Base-by-base conservation (phyloP, 257 asterid genomes). In the Nicotiana tomentosiformis region DNA sequence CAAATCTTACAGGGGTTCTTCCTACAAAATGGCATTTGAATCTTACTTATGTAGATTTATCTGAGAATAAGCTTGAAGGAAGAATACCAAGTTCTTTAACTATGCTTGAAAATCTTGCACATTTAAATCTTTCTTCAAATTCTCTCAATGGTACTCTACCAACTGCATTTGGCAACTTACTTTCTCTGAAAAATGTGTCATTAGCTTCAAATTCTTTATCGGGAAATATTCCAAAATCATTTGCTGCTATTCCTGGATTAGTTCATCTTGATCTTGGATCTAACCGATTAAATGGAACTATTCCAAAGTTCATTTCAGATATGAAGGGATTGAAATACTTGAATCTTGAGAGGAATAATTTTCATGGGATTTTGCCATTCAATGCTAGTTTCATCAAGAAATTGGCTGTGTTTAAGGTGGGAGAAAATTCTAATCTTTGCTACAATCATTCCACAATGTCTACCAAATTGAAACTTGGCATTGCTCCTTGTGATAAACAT, bases 341-440 rank as follows among this genome's bases (percentile, higher is more conserved):
- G 55, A 94, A 92, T 88, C 95, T 96, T 7, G 97, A 85, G 11
- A 89, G 89, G 74, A 96, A 96, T 84, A 90, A 82, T 81, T 94
- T 96, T 55, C 95, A 85, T 33, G 99, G 99, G 58, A 88, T 96
- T 17, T 78, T 96, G 86, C 99, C 98, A 43, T 96, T 96, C 81
- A 96, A 96, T 85, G 91, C 89, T 10, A 87, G 93, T 5, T 96
- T 96, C 55, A 66, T 96, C 2, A 88, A 90, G 78, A 82, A 88
- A 43, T 20, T 96, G 85, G 86, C 80, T 23, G 96, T 93, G 61
- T 89, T 96, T 58, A 94, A 89, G 81, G 89, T 94, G 11, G 96
- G 96, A 29, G 93, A 85, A 4, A 96, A 96, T 86, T 90, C 93
- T 3, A 87, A 91, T 86, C 97, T 96, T 33, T 96, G 99, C 66